Evolutionary conservation across 2,329 filamentous ascomycete species (phyloP).

Genomic region (Epichloe elymi): DNA sequence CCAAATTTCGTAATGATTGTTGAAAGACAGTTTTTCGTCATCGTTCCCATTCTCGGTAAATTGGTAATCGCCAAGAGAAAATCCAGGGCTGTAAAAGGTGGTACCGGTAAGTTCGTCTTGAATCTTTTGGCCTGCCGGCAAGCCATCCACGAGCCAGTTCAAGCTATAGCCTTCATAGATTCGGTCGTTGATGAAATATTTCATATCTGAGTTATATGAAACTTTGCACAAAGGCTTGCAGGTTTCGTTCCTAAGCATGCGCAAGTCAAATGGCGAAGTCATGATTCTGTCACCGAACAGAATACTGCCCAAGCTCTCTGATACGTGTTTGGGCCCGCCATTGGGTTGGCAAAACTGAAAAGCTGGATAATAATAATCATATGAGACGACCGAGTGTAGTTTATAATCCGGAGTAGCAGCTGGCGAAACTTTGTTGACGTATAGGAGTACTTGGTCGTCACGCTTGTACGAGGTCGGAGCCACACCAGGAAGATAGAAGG

Average conservation of each 20-base stretch:
- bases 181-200: slow-evolving; percentile 68
- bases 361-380: slow-evolving; percentile 83
- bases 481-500: slow-evolving; percentile 94
- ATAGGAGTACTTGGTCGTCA: slow-evolving; percentile 69
- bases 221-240: slow-evolving; percentile 70
- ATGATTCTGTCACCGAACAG: slow-evolving; percentile 94
- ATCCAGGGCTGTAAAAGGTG: slow-evolving; percentile 83
- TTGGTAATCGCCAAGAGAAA: slow-evolving; percentile 25
- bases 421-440: slow-evolving; percentile 87
- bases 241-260: slow-evolving; percentile 75
- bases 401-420: slow-evolving; percentile 67
- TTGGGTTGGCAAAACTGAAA: slow-evolving; percentile 83
- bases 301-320: slow-evolving; percentile 81
- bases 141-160: slow-evolving; percentile 90
- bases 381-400: slow-evolving; percentile 84
- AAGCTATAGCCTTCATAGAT: slow-evolving; percentile 81
- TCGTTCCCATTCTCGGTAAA: slow-evolving; percentile 50
- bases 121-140: slow-evolving; percentile 80
- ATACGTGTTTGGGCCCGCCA: slow-evolving; percentile 62
- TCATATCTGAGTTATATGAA: slow-evolving; percentile 49
- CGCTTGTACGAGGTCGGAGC: slow-evolving; percentile 83
- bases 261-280: slow-evolving; percentile 84
- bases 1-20: slow-evolving; percentile 93
- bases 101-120: slow-evolving; percentile 62
- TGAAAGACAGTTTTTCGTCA: slow-evolving; percentile 49